A percentile compares a stretch with the other conserved stretches of the same genome.
These are phyloP conservation scores for Saussurea involucrata DNA, from an alignment of 129 eudicot genomes.

Conservation along the genomic window DNA sequence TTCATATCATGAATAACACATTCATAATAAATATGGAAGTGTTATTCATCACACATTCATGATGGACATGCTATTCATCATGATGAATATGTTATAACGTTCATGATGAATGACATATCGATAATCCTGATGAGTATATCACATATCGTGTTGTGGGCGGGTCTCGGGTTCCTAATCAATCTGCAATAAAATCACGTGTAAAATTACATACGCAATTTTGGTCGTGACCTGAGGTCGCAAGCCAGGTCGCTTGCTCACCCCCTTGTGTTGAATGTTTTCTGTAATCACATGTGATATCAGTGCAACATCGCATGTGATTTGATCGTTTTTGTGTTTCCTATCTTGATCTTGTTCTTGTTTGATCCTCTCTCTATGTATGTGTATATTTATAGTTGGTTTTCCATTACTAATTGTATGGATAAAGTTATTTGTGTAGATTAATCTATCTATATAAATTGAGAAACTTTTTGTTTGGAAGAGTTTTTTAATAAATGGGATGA, in stretches of 20 bases:
- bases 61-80: background rate
- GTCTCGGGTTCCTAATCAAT: background rate
- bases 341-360: background rate
- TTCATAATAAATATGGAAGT: background rate
- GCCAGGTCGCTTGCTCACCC: background rate
- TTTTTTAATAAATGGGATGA: no score
- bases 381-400: no score
- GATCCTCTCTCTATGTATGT: no score
- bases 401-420: no score
- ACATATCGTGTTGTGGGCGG: background rate
- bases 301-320: background rate
- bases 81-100: background rate
- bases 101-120: no score
- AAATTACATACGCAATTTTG: background rate
- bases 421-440: no score
- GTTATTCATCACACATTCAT: background rate
- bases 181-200: background rate
- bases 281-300: background rate
- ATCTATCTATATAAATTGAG: no score
- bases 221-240: no score
- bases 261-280: background rate
- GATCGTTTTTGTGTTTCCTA: background rate
- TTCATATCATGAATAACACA: background rate
- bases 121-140: background rate
- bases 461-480: no score